These are phyloP conservation scores for Epichloe brachyelytri DNA, from an alignment of 2,329 filamentous ascomycete species.

Conservation along the genomic window DNA sequence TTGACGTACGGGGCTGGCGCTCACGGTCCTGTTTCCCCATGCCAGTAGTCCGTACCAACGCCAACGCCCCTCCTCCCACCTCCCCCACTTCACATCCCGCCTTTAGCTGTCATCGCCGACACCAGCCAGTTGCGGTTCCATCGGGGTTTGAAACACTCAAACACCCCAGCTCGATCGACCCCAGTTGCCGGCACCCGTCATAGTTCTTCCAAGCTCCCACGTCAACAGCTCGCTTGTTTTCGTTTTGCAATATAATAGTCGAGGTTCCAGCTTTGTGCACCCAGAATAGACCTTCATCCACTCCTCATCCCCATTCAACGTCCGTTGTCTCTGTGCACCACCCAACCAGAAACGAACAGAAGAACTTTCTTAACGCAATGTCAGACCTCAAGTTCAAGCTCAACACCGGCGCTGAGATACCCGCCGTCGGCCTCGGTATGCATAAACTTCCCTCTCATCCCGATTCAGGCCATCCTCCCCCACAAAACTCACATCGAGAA, in stretches of 20 bases:
- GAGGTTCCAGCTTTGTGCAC: too few relatives aligned
- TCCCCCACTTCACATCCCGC: neutral
- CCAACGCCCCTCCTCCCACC: neutral
- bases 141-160: neutral
- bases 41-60: slow-evolving; percentile 2
- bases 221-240: neutral
- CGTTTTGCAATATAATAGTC: neutral
- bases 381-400: slow-evolving; percentile 38
- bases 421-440: slow-evolving; percentile 49
- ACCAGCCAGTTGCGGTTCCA: slow-evolving; percentile 4
- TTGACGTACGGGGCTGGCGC: neutral
- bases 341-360: neutral
- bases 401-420: slow-evolving; percentile 51
- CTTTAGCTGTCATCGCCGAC: slow-evolving; percentile 6
- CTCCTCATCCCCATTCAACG: too few relatives aligned
- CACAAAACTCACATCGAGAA: neutral
- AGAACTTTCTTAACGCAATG: neutral
- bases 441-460: neutral
- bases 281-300: too few relatives aligned
- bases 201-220: neutral
- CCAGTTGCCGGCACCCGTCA: neutral
- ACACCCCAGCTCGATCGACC: neutral
- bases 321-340: too few relatives aligned
- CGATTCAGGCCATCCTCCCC: neutral
- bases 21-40: slow-evolving; percentile 11